Percentiles rank a stretch among this genome's conserved stretches.
Conservation (phyloP, 1,284 basidiomycete genomes). For the Cutaneotrichosporon dermatis region DNA sequence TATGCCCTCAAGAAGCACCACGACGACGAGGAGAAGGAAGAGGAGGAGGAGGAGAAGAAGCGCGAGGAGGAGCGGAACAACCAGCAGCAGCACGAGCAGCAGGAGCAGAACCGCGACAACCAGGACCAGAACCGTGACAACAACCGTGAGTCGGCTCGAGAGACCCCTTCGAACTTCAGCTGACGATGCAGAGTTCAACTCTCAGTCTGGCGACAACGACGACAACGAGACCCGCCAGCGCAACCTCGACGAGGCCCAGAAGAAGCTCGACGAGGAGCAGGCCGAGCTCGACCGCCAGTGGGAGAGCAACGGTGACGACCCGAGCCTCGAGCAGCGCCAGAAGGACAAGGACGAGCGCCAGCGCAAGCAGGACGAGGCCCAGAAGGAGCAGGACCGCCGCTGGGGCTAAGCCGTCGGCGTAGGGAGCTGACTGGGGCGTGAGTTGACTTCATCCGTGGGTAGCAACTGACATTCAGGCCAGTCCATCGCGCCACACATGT, state of each 20-base stretch:
- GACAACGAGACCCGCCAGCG: conserved; percentile 1
- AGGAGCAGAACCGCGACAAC: background rate
- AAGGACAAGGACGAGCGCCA: background rate
- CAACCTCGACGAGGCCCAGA: background rate
- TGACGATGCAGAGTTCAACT: too few relatives aligned
- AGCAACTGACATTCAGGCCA: too few relatives aligned
- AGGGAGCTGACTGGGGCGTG: too few relatives aligned
- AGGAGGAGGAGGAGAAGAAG: background rate
- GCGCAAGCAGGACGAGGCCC: background rate
- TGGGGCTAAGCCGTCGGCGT: background rate
- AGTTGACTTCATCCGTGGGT: too few relatives aligned
- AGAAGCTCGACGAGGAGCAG: conserved; percentile 4
- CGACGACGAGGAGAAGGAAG: background rate
- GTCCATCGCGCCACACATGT: too few relatives aligned
- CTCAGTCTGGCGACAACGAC: conserved; percentile 11
- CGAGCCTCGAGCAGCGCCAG: background rate
- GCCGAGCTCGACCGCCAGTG: background rate
- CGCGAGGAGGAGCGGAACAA: conserved; percentile 1
- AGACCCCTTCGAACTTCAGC: too few relatives aligned
- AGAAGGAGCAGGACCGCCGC: conserved; percentile 3
- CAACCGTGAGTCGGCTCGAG: background rate
- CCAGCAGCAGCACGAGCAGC: background rate
- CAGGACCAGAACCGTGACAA: background rate
- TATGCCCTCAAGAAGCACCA: conserved; percentile 16
- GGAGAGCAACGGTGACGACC: background rate